Percentiles rank a stretch among this genome's conserved stretches.
These are phyloP conservation scores for Metschnikowia borealis DNA, from an alignment of 805 yeast genomes.

Conservation along the genomic window DNA sequence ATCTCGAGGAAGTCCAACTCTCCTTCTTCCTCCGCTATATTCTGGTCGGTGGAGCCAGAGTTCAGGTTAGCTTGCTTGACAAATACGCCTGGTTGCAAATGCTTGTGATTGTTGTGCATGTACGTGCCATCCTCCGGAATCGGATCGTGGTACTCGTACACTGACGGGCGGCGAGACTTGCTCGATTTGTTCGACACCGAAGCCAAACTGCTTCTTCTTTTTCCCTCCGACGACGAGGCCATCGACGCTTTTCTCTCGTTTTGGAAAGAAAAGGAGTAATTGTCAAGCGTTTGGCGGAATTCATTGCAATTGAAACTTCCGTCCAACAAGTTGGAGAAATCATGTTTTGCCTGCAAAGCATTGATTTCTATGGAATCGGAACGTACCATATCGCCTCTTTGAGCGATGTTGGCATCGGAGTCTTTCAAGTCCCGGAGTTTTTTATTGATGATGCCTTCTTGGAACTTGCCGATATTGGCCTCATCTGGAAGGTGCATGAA, in stretches of 20 bases:
- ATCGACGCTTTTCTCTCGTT: slow-evolving; percentile 7
- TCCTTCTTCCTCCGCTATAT: slow-evolving; percentile 15
- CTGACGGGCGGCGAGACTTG: slow-evolving; percentile 14
- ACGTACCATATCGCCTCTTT: background rate
- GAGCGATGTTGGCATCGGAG: background rate
- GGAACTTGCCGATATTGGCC: slow-evolving; percentile 24
- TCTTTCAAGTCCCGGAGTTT: background rate
- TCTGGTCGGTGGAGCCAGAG: background rate
- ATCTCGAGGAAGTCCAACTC: slow-evolving; percentile 48
- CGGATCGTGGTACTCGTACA: slow-evolving; percentile 12
- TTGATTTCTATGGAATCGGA: slow-evolving; percentile 6
- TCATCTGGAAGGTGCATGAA: slow-evolving; percentile 43
- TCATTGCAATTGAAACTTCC: slow-evolving; percentile 29
- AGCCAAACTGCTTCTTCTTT: slow-evolving; percentile 14
- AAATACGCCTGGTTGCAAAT: slow-evolving; percentile 2
- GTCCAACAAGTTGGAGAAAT: slow-evolving; percentile 35
- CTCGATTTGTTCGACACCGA: slow-evolving; percentile 14
- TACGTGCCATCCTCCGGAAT: slow-evolving; percentile 15
- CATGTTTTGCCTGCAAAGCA: slow-evolving; percentile 24
- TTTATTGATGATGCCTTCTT: slow-evolving; percentile 12
- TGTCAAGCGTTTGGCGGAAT: slow-evolving; percentile 27
- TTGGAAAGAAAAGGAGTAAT: slow-evolving; percentile 23
- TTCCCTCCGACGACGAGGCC: slow-evolving; percentile 5
- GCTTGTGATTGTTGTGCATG: slow-evolving; percentile 4
- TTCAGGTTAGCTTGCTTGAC: slow-evolving; percentile 6